Percentiles rank a stretch among this genome's conserved stretches.
phyloP scores from a whole-genome alignment of 768 basidiomycete genomes.

The Obba rivulosa region DNA sequence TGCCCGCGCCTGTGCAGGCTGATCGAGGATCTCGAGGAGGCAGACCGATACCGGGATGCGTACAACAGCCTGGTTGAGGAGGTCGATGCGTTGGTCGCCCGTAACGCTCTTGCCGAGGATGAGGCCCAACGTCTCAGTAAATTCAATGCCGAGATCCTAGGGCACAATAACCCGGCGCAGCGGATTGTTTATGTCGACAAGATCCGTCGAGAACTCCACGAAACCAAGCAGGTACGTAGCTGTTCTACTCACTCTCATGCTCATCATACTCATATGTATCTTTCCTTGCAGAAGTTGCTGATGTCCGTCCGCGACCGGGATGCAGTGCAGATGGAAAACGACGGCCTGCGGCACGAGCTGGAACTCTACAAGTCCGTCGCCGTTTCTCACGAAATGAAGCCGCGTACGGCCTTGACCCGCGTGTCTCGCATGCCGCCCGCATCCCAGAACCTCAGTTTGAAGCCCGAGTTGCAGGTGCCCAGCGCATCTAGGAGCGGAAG shows the following conservation, averaged over 20 bases:
- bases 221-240: slow-evolving; percentile 70
- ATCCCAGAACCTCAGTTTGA: slow-evolving; percentile 14
- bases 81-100: slow-evolving; percentile 55
- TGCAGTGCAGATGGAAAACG: slow-evolving; percentile 21
- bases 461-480: slow-evolving; percentile 1
- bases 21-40: slow-evolving; percentile 48
- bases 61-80: slow-evolving; percentile 62
- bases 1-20: slow-evolving; percentile 26
- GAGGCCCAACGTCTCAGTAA: slow-evolving; percentile 71
- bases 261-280: neutral
- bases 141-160: slow-evolving; percentile 82
- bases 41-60: slow-evolving; percentile 64
- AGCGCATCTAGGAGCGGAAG: slow-evolving; percentile 5
- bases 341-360: slow-evolving; percentile 27
- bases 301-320: slow-evolving; percentile 27
- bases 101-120: slow-evolving; percentile 74
- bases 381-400: slow-evolving; percentile 22
- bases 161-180: slow-evolving; percentile 81
- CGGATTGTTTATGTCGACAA: slow-evolving; percentile 84
- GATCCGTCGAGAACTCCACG: slow-evolving; percentile 73
- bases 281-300: slow-evolving; percentile 22
- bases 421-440: slow-evolving; percentile 25
- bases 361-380: slow-evolving; percentile 30
- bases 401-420: slow-evolving; percentile 29
- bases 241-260: neutral